These are phyloP conservation scores for Diaporthe longicolla DNA, from an alignment of 2,329 filamentous ascomycete species.

Conservation along the genomic window DNA sequence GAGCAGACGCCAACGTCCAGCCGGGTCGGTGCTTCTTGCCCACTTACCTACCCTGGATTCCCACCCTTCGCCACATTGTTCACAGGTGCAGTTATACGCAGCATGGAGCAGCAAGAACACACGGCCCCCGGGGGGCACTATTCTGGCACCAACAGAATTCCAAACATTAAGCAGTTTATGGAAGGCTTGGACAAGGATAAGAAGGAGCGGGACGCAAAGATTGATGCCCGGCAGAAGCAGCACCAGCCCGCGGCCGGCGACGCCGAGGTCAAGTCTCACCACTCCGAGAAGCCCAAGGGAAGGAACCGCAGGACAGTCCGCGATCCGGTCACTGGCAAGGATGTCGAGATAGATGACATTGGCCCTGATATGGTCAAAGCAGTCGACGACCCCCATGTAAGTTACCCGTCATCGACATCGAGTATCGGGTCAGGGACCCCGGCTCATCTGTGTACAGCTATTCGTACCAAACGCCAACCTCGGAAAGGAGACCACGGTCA, in stretches of 20 bases:
- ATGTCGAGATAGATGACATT: constrained; percentile 87
- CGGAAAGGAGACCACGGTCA: constrained; percentile 78
- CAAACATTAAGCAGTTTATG: constrained; percentile 89
- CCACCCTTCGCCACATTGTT: no score
- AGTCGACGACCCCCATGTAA: constrained; percentile 79
- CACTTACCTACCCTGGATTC: no score
- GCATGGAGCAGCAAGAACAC: constrained; percentile 58
- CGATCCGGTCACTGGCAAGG: constrained; percentile 88
- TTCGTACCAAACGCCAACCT: constrained; percentile 93
- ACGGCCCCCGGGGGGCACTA: constrained; percentile 76
- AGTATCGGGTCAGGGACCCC: constrained; percentile 19
- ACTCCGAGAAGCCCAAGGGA: constrained; percentile 54
- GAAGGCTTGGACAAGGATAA: constrained; percentile 85
- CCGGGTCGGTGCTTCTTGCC: neutral
- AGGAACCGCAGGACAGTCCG: constrained; percentile 79
- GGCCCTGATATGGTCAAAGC: constrained; percentile 72
- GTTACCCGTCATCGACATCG: constrained; percentile 36
- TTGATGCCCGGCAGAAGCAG: constrained; percentile 70
- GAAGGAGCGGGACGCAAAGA: constrained; percentile 77
- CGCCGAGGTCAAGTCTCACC: constrained; percentile 37
- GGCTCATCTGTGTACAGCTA: constrained; percentile 62
- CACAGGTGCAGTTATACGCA: neutral
- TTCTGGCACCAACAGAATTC: constrained; percentile 86
- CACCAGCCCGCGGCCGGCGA: constrained; percentile 51
- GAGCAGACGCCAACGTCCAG: neutral